Evolutionary conservation across 495 filamentous ascomycete genomes (phyloP), one percentile per base, ranked within the genome.

Genomic region (Penicillium tannophilum): DNA sequence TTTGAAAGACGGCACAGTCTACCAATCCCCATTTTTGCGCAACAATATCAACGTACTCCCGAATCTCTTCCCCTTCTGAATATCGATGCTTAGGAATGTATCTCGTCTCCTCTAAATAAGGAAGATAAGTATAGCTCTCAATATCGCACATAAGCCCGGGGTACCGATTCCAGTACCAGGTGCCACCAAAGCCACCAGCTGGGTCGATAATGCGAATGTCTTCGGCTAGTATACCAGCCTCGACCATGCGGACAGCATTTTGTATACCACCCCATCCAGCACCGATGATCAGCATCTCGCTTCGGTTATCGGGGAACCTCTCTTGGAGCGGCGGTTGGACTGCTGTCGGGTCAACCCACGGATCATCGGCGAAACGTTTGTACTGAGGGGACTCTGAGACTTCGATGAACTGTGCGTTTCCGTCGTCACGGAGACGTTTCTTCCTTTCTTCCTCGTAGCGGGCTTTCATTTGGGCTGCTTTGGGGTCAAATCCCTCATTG

Each of bases 21-120:
- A 65, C 48, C 14, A 89, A 57, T 0, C 70, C 63, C 65, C 69
- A 88, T 54, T 79, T 64, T 16, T 42, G 9, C 41, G 61, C 70
- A 33, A 77, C 61, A 1, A 36, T 57, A 16, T 72, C 46, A 5
- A 66, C 61, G 53, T 77, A 56, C 11, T 51, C 53, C 19, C 9
- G 51, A 19, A 76, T 52, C 53, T 76, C 73, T 2, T 50, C 16
- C 0, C 70, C 68, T 0, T 30, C 35, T 1, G 58, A 55, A 45
- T 77, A 76, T 46, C 63, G 58, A 16, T 74, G 68, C 23, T 64
- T 74, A 0, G 84, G 84, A 52, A 84, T 70, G 58, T 82, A 86
- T 0, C 78, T 82, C 4, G 76, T 86, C 63, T 86, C 84, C 42
- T 87, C 84, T n/a, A 87, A 68, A 12, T 84, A 62, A 0, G 85